These are phyloP conservation scores for Biscogniauxia sp. DNA, from an alignment of 2,329 filamentous ascomycete genomes.

Conservation along the genomic window DNA sequence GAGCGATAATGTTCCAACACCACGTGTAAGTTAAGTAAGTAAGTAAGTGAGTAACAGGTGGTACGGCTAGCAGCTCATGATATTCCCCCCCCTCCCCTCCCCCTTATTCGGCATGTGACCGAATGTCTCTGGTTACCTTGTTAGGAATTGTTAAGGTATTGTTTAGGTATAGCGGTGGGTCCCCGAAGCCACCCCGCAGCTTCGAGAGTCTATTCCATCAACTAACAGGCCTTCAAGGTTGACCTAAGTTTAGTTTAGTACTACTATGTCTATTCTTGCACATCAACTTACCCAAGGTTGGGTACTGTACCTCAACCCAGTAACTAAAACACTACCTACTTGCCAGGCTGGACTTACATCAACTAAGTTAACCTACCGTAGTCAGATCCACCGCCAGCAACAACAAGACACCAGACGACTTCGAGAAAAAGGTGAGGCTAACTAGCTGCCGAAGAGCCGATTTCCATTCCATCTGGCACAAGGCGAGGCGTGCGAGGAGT, in stretches of 20 bases:
- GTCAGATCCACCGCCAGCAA: too few relatives aligned
- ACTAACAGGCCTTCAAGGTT: background rate
- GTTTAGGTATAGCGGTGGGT: background rate
- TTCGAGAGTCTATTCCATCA: background rate
- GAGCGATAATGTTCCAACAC: background rate
- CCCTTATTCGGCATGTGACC: background rate
- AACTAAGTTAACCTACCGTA: too few relatives aligned
- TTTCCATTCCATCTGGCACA: background rate
- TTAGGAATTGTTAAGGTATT: background rate
- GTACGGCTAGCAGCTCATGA: background rate
- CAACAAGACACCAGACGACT: background rate
- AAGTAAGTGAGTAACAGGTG: too few relatives aligned
- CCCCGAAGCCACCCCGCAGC: background rate
- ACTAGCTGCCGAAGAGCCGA: background rate
- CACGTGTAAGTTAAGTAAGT: background rate
- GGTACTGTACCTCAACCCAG: background rate
- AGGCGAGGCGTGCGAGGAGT: background rate
- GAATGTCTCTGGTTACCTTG: background rate
- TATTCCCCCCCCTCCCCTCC: background rate
- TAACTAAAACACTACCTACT: background rate
- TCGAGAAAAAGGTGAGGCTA: background rate
- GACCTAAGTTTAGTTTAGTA: too few relatives aligned
- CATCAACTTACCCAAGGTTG: too few relatives aligned
- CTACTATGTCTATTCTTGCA: too few relatives aligned
- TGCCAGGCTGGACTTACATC: background rate